phyloP scores from a whole-genome alignment of 331 rosid species.

The Quercus tomentella region DNA sequence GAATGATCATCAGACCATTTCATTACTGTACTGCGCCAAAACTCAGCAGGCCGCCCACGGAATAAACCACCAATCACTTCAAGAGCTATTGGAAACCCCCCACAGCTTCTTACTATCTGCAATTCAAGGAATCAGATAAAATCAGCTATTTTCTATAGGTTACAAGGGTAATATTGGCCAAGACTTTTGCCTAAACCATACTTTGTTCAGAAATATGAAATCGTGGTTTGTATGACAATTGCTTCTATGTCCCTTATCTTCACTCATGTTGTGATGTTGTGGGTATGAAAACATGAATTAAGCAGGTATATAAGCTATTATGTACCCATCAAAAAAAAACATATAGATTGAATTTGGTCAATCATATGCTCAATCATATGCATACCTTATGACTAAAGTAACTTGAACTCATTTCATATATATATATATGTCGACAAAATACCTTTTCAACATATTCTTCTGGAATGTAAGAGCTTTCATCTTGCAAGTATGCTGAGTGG shows the following conservation, averaged over 20 bases:
- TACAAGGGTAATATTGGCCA: not conserved
- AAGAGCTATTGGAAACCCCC: slow-evolving; percentile 59
- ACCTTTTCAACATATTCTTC: slow-evolving; percentile 41
- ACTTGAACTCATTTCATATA: not conserved
- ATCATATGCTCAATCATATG: too few relatives aligned
- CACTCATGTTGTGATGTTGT: not conserved
- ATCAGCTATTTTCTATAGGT: not conserved
- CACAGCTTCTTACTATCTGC: slow-evolving; percentile 58
- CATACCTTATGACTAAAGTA: too few relatives aligned
- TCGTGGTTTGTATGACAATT: not conserved
- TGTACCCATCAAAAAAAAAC: too few relatives aligned
- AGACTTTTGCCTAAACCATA: not conserved
- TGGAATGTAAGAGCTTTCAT: slow-evolving; percentile 20
- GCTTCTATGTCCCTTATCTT: not conserved
- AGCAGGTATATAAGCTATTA: too few relatives aligned
- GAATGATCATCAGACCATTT: slow-evolving; percentile 33
- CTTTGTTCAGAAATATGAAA: not conserved
- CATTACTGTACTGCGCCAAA: slow-evolving; percentile 34
- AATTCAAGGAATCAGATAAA: slow-evolving; percentile 10
- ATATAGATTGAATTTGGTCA: too few relatives aligned
- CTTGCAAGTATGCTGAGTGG: slow-evolving; percentile 33
- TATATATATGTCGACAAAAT: not conserved
- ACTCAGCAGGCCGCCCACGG: slow-evolving; percentile 29
- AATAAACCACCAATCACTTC: slow-evolving; percentile 55
- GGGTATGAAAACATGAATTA: not conserved